Evolutionary conservation across 2,329 filamentous ascomycete genomes (phyloP).

Genomic region (Penicillium palitans): DNA sequence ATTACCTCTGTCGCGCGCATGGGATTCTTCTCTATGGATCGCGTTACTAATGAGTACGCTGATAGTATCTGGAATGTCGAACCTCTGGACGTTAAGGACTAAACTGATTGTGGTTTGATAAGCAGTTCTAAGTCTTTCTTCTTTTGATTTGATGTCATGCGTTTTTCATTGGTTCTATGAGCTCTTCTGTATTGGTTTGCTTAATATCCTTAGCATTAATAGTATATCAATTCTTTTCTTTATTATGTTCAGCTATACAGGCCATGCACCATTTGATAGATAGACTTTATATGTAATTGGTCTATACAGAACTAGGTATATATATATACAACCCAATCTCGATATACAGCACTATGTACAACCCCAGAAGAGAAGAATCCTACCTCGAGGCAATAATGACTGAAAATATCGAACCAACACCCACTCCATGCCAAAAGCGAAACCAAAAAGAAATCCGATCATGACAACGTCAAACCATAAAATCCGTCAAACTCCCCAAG

Average conservation of each 20-base stretch:
- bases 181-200: neutral
- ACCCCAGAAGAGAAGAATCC: neutral
- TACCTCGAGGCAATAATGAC: neutral
- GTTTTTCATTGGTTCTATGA: neutral
- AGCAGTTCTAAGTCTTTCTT: neutral
- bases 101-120: neutral
- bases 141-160: neutral
- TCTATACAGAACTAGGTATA: neutral
- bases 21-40: constrained; percentile 95
- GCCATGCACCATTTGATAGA: neutral
- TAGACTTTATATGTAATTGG: neutral
- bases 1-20: constrained; percentile 88
- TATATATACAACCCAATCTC: neutral
- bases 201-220: constrained; percentile 1
- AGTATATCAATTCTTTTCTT: neutral
- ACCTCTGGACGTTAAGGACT: constrained; percentile 59
- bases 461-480: constrained; percentile 1
- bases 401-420: constrained; percentile 1
- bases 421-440: constrained; percentile 5
- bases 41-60: constrained; percentile 96
- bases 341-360: neutral
- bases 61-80: constrained; percentile 97
- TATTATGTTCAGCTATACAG: neutral
- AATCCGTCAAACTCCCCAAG: neutral
- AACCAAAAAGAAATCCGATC: neutral